A percentile compares a stretch with the other conserved stretches of the same genome.
These are phyloP conservation scores for Rhipidocladum racemiflorum DNA, from an alignment of 176 grass and related monocot genomes.

Conservation along the genomic window DNA sequence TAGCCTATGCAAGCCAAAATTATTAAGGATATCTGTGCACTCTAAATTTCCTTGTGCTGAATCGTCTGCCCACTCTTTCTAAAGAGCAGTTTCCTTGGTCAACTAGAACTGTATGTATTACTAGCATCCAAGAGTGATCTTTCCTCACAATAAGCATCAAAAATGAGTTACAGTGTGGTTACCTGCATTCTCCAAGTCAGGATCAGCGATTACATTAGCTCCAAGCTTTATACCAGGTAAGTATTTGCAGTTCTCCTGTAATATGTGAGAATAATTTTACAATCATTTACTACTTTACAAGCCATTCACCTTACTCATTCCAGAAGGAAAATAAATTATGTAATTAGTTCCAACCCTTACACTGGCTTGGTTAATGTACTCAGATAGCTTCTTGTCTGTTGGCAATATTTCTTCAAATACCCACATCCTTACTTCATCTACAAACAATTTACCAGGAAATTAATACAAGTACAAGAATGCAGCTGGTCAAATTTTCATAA, in stretches of 20 bases:
- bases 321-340: not conserved
- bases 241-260: slow-evolving; percentile 95
- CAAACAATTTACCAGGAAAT: not conserved
- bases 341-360: slow-evolving; percentile 35
- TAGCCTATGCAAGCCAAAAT: not conserved
- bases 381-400: slow-evolving; percentile 70
- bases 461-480: not conserved
- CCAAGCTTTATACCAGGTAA: slow-evolving; percentile 91
- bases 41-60: not conserved
- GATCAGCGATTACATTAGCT: slow-evolving; percentile 75
- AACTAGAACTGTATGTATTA: slow-evolving; percentile 1
- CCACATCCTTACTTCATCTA: slow-evolving; percentile 98
- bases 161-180: not conserved
- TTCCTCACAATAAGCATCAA: not conserved
- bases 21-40: not conserved
- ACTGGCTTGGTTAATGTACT: slow-evolving; percentile 73
- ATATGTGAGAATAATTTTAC: not conserved
- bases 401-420: slow-evolving; percentile 83
- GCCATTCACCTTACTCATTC: not conserved
- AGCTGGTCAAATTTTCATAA: not conserved
- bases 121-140: not conserved
- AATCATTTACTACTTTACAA: not conserved
- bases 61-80: not conserved
- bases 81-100: not conserved
- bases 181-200: slow-evolving; percentile 95